Evolutionary conservation across 176 grass and related monocot species (phyloP), one percentile per base, ranked within the genome.

Genomic region (Musa itinerans): DNA sequence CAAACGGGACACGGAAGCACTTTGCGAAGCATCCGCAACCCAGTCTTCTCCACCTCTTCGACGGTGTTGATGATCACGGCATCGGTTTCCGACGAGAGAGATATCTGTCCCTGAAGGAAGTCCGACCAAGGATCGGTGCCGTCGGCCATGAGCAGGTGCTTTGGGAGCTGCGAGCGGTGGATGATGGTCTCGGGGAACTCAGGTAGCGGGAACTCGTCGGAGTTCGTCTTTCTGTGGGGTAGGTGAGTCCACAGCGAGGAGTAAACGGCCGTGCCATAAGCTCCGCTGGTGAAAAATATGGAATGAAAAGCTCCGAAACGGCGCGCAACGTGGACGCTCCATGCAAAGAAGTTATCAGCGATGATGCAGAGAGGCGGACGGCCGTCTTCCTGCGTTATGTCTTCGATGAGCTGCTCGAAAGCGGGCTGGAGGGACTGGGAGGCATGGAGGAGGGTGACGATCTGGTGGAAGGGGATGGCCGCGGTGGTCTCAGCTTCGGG

Each of bases 21-120:
- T 1, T 9, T 7, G 2, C 77, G 63, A 53, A 93, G 82, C 86
- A 93, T 85, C 29, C 58, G 70, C 24, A 93, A 73, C 1, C 90
- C 87, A 19, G 65, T 8, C 13, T 77, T 54, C 19, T 93, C 90
- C 20, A 90, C 74, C 20, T 93, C 87, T 48, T 24, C 57, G 20
- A 93, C 77, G 13, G 87, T 90, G 77, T 93, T 93, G 76, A 89
- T 73, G 0, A 92, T 80, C 10, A 92, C 0, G 9, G 76, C 78
- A 22, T 79, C 71, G 16, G 86, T 89, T 24, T 77, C 54, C 29
- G 74, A 73, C 72, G 73, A 81, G 21, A 11, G 24, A 10, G 69
- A 56, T 63, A 82, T 49, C 50, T 78, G 69, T 56, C 65, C 69
- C 11, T 79, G 73, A 53, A 89, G 69, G 78, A 83, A 92, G 71